Evolutionary conservation across 2,329 filamentous ascomycete species (phyloP).

Genomic region (Ascochyta pisi): DNA sequence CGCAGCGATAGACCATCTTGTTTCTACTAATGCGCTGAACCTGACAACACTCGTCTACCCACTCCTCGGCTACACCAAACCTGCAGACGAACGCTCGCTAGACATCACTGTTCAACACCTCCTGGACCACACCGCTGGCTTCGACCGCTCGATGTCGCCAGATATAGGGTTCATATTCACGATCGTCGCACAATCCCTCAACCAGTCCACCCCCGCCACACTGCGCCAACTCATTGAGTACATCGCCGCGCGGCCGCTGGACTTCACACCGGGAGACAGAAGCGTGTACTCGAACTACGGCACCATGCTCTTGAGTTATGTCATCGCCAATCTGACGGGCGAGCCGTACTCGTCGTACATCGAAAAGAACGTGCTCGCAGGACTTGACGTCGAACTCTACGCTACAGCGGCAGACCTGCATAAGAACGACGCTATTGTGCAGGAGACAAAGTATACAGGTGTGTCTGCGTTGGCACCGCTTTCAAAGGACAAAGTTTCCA

Average conservation of each 20-base stretch:
- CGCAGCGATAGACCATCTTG: constrained; percentile 23
- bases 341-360: constrained; percentile 24
- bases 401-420: constrained; percentile 15
- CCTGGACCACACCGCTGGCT: constrained; percentile 29
- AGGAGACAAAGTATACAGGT: constrained; percentile 17
- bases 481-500: constrained; percentile 3
- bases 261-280: constrained; percentile 27
- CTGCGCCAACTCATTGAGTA: constrained; percentile 32
- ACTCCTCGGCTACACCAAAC: constrained; percentile 24
- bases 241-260: constrained; percentile 20
- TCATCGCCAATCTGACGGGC: constrained; percentile 24
- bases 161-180: constrained; percentile 31
- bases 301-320: constrained; percentile 28
- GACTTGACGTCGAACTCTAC: constrained; percentile 21
- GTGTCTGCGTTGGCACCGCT: constrained; percentile 10
- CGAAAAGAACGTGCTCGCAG: constrained; percentile 22
- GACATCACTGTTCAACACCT: constrained; percentile 33
- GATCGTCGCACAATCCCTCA: constrained; percentile 21
- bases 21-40: constrained; percentile 23
- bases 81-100: constrained; percentile 23
- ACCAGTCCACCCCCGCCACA: constrained; percentile 22
- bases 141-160: constrained; percentile 21
- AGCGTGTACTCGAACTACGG: constrained; percentile 28
- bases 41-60: constrained; percentile 27
- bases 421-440: constrained; percentile 16